phyloP scores from a whole-genome alignment of 75 land plant genomes.

The Larix kaempferi region DNA sequence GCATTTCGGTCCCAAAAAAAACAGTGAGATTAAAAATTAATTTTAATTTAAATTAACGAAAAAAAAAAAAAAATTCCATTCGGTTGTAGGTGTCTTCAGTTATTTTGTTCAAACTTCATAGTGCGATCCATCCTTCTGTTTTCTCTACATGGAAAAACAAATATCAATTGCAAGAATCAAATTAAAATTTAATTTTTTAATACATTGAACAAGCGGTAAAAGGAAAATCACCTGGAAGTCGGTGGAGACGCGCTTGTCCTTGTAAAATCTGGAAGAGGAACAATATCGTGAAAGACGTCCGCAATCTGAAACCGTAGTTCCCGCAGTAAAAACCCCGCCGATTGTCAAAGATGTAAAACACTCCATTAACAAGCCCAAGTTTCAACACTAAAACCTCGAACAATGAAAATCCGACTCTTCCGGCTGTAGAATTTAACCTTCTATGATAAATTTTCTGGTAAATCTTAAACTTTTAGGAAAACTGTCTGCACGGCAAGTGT shows the following conservation, averaged over 20 bases:
- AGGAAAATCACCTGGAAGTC: background rate
- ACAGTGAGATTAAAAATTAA: too few relatives aligned
- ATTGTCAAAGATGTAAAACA: constrained; percentile 3
- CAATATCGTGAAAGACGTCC: background rate
- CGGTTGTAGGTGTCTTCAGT: too few relatives aligned
- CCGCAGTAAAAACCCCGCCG: background rate
- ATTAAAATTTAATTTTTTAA: too few relatives aligned
- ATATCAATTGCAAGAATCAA: too few relatives aligned
- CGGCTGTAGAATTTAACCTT: background rate
- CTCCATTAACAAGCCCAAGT: background rate
- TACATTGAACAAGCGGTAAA: background rate
- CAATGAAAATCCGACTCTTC: background rate
- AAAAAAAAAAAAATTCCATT: too few relatives aligned
- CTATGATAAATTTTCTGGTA: background rate
- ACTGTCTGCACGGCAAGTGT: background rate
- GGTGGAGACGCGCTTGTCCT: background rate
- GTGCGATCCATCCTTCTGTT: too few relatives aligned
- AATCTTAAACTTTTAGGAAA: background rate
- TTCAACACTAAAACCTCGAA: background rate
- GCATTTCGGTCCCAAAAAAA: too few relatives aligned
- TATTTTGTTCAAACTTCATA: too few relatives aligned
- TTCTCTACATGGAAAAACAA: too few relatives aligned
- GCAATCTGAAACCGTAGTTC: background rate
- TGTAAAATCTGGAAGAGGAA: background rate
- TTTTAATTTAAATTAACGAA: too few relatives aligned